Evolutionary conservation across 495 filamentous ascomycete genomes (phyloP), one percentile per base, ranked within the genome.

Genomic region (Aspergillus saccharolyticus): DNA sequence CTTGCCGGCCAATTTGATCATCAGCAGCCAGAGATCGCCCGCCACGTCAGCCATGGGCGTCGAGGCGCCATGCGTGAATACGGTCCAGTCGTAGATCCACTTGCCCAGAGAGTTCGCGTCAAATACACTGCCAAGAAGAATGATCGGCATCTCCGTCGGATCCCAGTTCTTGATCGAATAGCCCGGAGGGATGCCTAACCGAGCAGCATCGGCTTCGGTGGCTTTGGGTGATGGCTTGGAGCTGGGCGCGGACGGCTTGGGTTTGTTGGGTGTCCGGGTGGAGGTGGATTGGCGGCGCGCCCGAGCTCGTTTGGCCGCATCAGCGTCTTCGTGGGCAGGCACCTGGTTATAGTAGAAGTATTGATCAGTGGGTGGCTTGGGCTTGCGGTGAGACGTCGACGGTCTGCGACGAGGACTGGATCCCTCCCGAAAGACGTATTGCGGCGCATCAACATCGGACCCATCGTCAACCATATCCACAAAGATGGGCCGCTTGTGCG

Each of bases 51-150:
- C 84, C 69, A 96, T 91, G 58, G 94, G 90, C 3, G 90, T 90
- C 24, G 83, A 83, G 12, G 90, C 81, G 43, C 91, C 91, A 61
- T 95, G 88, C 70, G 88, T 86, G 76, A 90, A 97, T 57, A 97
- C 90, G 28, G 94, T 97, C 94, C 94, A 98, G 80, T 98, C 96
- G 77, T 96, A 98, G 70, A 98, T 93, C 94, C 94, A 98, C 74
- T 96, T 96, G 66, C 94, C 94, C 16, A 98, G 82, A 19, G 90
- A 95, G 81, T 96, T 96, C 71, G 94, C 89, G 66, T 97, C 95
- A 68, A 97, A 98, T 46, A 97, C 94, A 68, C 89, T 95, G 44
- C 94, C 94, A 9, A 97, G 82, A 6, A 98, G 82, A 69, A 96
- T 85, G 70, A 98, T 96, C 30, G 94, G 89, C 63, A 90, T 89